Conservation (phyloP, 2,329 filamentous ascomycete species). For the Aciculosporium take region DNA sequence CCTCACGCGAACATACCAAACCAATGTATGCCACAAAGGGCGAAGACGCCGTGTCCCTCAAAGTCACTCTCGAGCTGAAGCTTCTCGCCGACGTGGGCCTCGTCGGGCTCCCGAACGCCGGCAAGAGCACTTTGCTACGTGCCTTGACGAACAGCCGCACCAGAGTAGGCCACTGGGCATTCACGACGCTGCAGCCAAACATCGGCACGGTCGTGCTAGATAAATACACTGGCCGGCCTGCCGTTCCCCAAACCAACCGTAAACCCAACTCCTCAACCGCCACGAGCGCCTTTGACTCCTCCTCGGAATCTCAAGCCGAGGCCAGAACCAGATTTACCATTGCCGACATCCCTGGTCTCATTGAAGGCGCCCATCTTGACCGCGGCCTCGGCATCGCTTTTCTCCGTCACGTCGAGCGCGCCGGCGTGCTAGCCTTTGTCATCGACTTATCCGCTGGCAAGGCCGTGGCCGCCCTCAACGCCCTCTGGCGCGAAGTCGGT, state of each 20-base stretch:
- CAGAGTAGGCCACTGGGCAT: constrained; percentile 86
- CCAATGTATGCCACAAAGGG: constrained; percentile 85
- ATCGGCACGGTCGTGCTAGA: constrained; percentile 94
- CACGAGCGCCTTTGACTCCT: constrained; percentile 33
- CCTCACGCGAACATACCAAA: constrained; percentile 55
- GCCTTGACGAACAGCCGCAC: constrained; percentile 80
- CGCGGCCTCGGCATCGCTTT: constrained; percentile 84
- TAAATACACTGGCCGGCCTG: constrained; percentile 63
- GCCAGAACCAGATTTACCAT: constrained; percentile 74
- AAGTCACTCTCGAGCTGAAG: constrained; percentile 81
- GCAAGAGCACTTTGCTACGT: constrained; percentile 83
- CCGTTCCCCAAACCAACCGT: constrained; percentile 14
- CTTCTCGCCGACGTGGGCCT: constrained; percentile 88
- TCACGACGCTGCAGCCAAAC: constrained; percentile 88
- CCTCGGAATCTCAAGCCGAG: constrained; percentile 29
- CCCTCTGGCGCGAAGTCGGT: constrained; percentile 80
- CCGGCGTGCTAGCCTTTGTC: constrained; percentile 85
- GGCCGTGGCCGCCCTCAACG: constrained; percentile 62
- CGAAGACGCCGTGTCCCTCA: constrained; percentile 62
- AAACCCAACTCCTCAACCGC: constrained; percentile 25
- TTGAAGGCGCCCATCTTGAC: constrained; percentile 85
- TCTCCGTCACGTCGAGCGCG: constrained; percentile 84
- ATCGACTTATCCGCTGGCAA: constrained; percentile 71
- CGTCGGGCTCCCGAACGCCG: constrained; percentile 88
- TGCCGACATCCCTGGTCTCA: constrained; percentile 87